Evolutionary conservation across 805 yeast species (phyloP).

Genomic region (Kluyveromyces aestuarii): DNA sequence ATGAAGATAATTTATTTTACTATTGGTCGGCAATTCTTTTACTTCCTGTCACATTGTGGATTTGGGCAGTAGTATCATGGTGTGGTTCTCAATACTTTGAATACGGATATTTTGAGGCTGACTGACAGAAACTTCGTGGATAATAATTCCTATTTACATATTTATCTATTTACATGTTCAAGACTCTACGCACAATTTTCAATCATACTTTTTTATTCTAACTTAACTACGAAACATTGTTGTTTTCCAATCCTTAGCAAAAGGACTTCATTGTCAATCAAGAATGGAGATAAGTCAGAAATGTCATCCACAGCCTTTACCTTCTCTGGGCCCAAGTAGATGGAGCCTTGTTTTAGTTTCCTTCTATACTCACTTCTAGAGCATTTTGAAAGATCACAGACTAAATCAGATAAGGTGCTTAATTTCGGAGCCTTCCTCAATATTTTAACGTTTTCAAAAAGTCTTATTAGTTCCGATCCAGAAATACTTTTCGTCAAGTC

Average conservation of each 20-base stretch:
- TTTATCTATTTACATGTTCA: constrained; percentile 4
- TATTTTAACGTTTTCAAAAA: constrained; percentile 16
- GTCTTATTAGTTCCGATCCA: constrained; percentile 10
- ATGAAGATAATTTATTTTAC: constrained; percentile 9
- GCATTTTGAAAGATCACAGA: constrained; percentile 40
- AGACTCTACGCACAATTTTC: constrained; percentile 1
- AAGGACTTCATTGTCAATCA: constrained; percentile 53
- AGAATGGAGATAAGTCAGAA: constrained; percentile 37
- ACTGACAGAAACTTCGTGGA: neutral
- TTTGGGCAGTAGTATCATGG: constrained; percentile 29
- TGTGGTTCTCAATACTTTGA: constrained; percentile 25
- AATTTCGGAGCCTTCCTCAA: constrained; percentile 21
- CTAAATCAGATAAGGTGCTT: constrained; percentile 37
- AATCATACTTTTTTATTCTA: constrained; percentile 5
- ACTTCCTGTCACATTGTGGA: constrained; percentile 24
- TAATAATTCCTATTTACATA: neutral
- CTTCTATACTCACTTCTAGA: constrained; percentile 52
- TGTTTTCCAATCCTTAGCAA: constrained; percentile 70
- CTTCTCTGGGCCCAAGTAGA: constrained; percentile 58
- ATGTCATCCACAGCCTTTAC: constrained; percentile 44
- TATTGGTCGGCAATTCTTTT: constrained; percentile 24
- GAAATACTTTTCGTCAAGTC: neutral
- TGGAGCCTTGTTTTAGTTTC: constrained; percentile 59
- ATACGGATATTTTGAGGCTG: constrained; percentile 14
- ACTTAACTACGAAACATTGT: constrained; percentile 48